Conservation (phyloP, 345 rosid genomes). For the Populus deltoides region DNA sequence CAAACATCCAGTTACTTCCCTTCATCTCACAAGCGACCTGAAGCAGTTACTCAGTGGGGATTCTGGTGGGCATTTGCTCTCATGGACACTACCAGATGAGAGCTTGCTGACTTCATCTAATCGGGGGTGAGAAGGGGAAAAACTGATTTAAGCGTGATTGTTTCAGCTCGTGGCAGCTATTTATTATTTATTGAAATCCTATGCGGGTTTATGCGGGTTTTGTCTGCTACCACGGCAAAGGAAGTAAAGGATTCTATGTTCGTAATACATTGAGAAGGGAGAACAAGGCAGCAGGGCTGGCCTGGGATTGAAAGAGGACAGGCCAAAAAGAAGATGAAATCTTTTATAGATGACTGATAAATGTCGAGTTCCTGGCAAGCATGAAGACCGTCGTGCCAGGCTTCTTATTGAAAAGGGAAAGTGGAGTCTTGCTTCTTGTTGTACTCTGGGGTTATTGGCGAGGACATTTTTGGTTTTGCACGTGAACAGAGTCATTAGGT, state of each 20-base stretch:
- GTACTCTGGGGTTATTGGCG: conserved; percentile 17
- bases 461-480: conserved; percentile 21
- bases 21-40: conserved; percentile 67
- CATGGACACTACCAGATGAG: conserved; percentile 96
- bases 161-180: conserved; percentile 18
- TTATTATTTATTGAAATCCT: conserved; percentile 18
- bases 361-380: conserved; percentile 8
- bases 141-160: background rate
- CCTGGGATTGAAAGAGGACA: conserved; percentile 19
- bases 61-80: conserved; percentile 73
- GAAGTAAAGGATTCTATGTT: conserved; percentile 14
- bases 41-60: conserved; percentile 97
- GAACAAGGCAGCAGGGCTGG: conserved; percentile 29
- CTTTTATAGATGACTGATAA: background rate
- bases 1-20: conserved; percentile 84
- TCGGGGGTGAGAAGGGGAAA: conserved; percentile 39
- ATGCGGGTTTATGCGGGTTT: conserved; percentile 5
- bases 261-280: background rate
- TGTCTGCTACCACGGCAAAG: conserved; percentile 9
- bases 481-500: background rate
- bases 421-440: conserved; percentile 15
- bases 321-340: conserved; percentile 1
- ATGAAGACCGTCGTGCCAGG: conserved; percentile 6
- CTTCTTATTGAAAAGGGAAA: conserved; percentile 14
- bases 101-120: conserved; percentile 58